phyloP scores from a whole-genome alignment of 2,329 filamentous ascomycete species.

The Ophiosphaerella herpotricha region DNA sequence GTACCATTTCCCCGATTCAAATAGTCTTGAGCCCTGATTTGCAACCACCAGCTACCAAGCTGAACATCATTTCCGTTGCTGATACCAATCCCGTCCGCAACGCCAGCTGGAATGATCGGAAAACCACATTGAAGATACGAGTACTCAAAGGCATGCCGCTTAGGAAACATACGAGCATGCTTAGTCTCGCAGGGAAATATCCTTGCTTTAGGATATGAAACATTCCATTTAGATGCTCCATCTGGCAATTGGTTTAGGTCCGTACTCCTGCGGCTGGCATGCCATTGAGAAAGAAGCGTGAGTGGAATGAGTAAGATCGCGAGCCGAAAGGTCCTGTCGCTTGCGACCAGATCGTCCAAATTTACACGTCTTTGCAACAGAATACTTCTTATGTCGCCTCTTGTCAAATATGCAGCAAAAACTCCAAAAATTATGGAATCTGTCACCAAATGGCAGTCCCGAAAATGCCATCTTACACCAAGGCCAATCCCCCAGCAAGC shows the following conservation, averaged over 20 bases:
- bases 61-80: slow-evolving; percentile 27
- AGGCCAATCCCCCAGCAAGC: slow-evolving; percentile 25
- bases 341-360: not conserved
- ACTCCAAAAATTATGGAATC: slow-evolving; percentile 25
- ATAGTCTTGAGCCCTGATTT: slow-evolving; percentile 65
- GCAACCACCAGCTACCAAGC: slow-evolving; percentile 58
- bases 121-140: slow-evolving; percentile 72
- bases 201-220: slow-evolving; percentile 39
- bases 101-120: slow-evolving; percentile 66
- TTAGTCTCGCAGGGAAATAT: slow-evolving; percentile 69
- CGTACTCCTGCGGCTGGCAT: not conserved
- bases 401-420: slow-evolving; percentile 11
- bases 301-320: slow-evolving; percentile 18
- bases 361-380: slow-evolving; percentile 16
- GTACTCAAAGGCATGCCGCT: slow-evolving; percentile 70
- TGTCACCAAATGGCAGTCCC: slow-evolving; percentile 23
- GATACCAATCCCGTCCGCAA: slow-evolving; percentile 12
- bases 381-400: slow-evolving; percentile 8
- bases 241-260: not conserved
- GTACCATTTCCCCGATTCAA: slow-evolving; percentile 59
- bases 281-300: slow-evolving; percentile 3
- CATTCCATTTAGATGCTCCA: slow-evolving; percentile 10
- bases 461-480: slow-evolving; percentile 18
- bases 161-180: slow-evolving; percentile 69
- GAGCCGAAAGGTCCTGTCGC: slow-evolving; percentile 6